phyloP scores from a whole-genome alignment of 805 yeast genomes.

The Metschnikowia rubicola region DNA sequence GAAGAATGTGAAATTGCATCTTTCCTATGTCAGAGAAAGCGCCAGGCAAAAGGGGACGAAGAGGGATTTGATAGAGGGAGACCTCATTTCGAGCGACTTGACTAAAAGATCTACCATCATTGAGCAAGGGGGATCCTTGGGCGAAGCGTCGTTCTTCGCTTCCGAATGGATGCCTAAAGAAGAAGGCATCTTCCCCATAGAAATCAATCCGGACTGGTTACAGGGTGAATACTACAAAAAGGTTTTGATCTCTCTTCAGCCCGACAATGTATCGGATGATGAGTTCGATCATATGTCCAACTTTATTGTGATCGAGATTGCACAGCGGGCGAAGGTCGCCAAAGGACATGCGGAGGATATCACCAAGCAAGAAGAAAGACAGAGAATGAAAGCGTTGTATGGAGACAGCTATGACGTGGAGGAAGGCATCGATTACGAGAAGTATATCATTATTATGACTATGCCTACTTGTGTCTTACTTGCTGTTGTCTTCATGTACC shows the following conservation, averaged over 20 bases:
- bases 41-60: slow-evolving; percentile 54
- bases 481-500: slow-evolving; percentile 59
- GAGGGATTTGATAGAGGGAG: slow-evolving; percentile 29
- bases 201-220: slow-evolving; percentile 63
- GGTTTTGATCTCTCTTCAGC: slow-evolving; percentile 70
- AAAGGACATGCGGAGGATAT: slow-evolving; percentile 46
- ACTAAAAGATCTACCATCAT: slow-evolving; percentile 32
- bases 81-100: slow-evolving; percentile 1
- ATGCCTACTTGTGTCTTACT: slow-evolving; percentile 65
- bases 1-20: slow-evolving; percentile 61
- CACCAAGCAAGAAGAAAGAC: slow-evolving; percentile 33
- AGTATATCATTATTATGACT: slow-evolving; percentile 61
- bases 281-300: slow-evolving; percentile 55
- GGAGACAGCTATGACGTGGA: slow-evolving; percentile 38
- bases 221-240: slow-evolving; percentile 47
- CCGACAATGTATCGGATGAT: slow-evolving; percentile 60
- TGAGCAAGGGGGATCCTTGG: slow-evolving; percentile 36
- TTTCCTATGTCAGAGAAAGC: slow-evolving; percentile 60
- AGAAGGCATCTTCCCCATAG: slow-evolving; percentile 63
- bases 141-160: slow-evolving; percentile 50
- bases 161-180: slow-evolving; percentile 67
- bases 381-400: slow-evolving; percentile 21
- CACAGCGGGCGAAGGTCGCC: slow-evolving; percentile 52
- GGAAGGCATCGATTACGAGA: slow-evolving; percentile 51
- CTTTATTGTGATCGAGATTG: slow-evolving; percentile 43